Base-by-base conservation (phyloP, 2,329 filamentous ascomycete species). In the Stagonosporopsis cucurbitacearum region DNA sequence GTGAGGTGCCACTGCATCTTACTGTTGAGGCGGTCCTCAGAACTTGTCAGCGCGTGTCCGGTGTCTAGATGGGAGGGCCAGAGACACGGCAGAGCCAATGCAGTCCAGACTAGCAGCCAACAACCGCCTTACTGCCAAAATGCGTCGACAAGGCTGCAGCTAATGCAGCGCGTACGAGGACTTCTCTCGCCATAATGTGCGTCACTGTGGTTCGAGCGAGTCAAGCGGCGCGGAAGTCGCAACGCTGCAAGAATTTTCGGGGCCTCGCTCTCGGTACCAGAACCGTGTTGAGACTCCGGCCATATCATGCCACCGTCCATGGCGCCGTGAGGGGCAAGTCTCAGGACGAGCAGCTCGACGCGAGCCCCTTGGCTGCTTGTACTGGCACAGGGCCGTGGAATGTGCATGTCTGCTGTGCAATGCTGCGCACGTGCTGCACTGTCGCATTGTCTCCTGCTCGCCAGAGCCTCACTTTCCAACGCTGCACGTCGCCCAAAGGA, bases 201-300 rank as follows among this genome's bases (percentile, higher is more conserved):
- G 47, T 51, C 47, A 56, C 47, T 36, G 44, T 52, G 44, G 40
- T 48, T 52, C 43, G 44, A 52, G 49, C 54, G 49, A 57, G 54
- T 57, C 44, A 49, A 52, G 39, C 17, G 30, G 23, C 15, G 22
- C 54, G 49, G 54, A 57, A 45, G 30, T 36, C 42, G 28, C 48
- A 33, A 32, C 46, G 53, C 35, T 53, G 48, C 57, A 59, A 49
- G 49, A 57, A 48, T 59, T 45, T 48, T 52, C 39, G 36, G 48
- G 50, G 43, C 30, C 42, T 37, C 33, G 17, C 47, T 33, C 37
- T 40, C 41, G 53, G 58, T 55, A 61, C 50, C 60, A 58, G 61
- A 53, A 60, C 58, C 37, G 25, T 55, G 55, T 59, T 62, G 61
- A 64, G 61, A 58, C 56, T 55, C 58, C 55, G 58, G n/a, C n/a